Percentiles rank a stretch among this genome's conserved stretches.
These are phyloP conservation scores for Cantharellus anzutake DNA, from an alignment of 768 basidiomycete species.

Conservation along the genomic window DNA sequence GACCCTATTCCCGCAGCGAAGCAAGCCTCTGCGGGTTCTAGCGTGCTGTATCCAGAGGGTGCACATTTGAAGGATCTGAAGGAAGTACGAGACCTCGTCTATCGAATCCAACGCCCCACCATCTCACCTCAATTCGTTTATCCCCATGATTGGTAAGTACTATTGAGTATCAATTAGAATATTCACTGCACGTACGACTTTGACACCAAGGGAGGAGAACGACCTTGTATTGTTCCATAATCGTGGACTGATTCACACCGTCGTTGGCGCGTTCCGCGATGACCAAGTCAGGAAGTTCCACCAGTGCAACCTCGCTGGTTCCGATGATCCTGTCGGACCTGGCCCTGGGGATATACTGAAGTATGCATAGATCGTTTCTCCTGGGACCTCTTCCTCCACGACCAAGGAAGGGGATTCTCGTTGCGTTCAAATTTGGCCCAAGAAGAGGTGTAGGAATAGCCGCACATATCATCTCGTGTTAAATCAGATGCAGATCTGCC, in stretches of 20 bases:
- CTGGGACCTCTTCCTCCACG: no score
- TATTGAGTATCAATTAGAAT: not conserved
- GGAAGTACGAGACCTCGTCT: constrained; percentile 52
- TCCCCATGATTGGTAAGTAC: constrained; percentile 61
- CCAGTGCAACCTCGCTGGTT: constrained; percentile 69
- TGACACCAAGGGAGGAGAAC: constrained; percentile 26
- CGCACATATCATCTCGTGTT: no score
- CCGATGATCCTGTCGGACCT: constrained; percentile 51
- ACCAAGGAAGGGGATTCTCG: no score
- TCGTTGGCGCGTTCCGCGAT: constrained; percentile 49
- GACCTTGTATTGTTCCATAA: constrained; percentile 80
- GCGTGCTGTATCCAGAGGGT: constrained; percentile 69
- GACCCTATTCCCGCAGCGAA: constrained; percentile 40
- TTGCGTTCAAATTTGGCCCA: no score
- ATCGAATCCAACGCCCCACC: constrained; percentile 76
- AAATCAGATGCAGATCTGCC: no score
- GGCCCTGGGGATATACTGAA: constrained; percentile 41
- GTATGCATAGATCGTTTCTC: constrained; percentile 26
- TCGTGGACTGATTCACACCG: constrained; percentile 60
- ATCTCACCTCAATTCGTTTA: constrained; percentile 79
- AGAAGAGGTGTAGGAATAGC: no score
- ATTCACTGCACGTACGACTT: not conserved
- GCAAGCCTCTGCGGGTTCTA: constrained; percentile 30
- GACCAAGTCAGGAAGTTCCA: constrained; percentile 55
- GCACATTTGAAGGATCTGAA: constrained; percentile 53